Evolutionary conservation across 228 moss, liverwort and hornwort species (phyloP).

Genomic region (Sphagnum magellanicum): DNA sequence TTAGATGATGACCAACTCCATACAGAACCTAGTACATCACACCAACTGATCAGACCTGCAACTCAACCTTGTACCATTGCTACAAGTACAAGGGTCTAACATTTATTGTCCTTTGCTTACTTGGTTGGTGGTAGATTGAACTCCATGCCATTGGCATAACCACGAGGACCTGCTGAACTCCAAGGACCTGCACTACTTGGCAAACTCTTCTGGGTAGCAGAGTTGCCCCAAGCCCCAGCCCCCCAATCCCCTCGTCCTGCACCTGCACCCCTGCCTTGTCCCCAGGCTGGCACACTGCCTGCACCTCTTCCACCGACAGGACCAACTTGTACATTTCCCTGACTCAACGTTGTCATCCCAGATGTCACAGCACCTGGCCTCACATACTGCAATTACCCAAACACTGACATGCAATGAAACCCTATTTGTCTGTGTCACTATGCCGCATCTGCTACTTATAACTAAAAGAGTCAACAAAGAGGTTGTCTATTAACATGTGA

Average conservation of each 20-base stretch:
- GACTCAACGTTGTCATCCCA: slow-evolving; percentile 47
- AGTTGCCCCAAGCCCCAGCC: slow-evolving; percentile 59
- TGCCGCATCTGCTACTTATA: too few relatives aligned
- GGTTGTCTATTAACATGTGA: not conserved
- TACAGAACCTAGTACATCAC: too few relatives aligned
- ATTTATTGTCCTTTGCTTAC: slow-evolving; percentile 29
- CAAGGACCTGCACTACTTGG: slow-evolving; percentile 70
- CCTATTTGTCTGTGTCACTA: too few relatives aligned
- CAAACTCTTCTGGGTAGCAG: slow-evolving; percentile 50
- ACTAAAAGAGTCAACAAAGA: not conserved
- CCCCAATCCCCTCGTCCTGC: slow-evolving; percentile 79
- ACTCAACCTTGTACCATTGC: too few relatives aligned
- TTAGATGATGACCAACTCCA: too few relatives aligned
- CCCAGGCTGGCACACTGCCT: slow-evolving; percentile 56
- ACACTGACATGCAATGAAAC: not conserved
- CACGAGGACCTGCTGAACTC: slow-evolving; percentile 61
- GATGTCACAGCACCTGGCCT: slow-evolving; percentile 83
- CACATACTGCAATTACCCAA: slow-evolving; percentile 67
- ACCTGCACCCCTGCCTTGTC: slow-evolving; percentile 54
- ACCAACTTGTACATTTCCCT: slow-evolving; percentile 51
- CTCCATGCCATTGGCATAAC: slow-evolving; percentile 67
- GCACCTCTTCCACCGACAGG: slow-evolving; percentile 45
- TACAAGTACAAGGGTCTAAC: too few relatives aligned
- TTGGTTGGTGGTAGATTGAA: slow-evolving; percentile 98
- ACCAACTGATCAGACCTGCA: too few relatives aligned